Evolutionary conservation across 108 stramenopile species (phyloP), one percentile per base, ranked within the genome.

Genomic region (Mayamaea pseudoterrestris): DNA sequence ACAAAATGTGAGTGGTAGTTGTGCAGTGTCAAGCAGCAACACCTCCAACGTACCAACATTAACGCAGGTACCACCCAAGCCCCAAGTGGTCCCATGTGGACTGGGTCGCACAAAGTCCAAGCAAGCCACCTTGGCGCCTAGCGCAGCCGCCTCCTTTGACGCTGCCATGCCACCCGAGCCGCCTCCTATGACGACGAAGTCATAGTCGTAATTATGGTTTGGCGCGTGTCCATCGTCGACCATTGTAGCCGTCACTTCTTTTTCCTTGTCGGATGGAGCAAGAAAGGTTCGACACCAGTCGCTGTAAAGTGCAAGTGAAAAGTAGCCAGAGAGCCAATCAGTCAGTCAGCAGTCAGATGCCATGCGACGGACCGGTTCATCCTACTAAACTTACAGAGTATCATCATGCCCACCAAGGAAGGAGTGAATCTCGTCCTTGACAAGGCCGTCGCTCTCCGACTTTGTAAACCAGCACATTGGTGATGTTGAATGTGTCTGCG

Each of bases 31-130:
- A n/a, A n/a, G n/a, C n/a, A n/a, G n/a, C n/a, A n/a, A n/a, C n/a
- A n/a, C n/a, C n/a, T n/a, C n/a, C n/a, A n/a, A n/a, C n/a, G n/a
- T n/a, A 17, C 98, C 83, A 6, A 87, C 85, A 49, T 88, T 83
- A 53, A 99, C 98, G 61, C 96, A 98, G 1, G 97, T 99, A 18
- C 99, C 99, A 11, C 99, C 99, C 18, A 99, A 62, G 14, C 96
- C 97, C 97, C 97, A 97, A 20, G 65, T 74, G 46, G 90, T 86
- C 47, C 96, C 95, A 13, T 72, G 68, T 3, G 94, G 93, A 34
- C 76, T 79, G 6, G 98, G 98, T 47, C 95, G 95, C 57, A 98
- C 96, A 58, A 77, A 97, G 61, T 99, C 98, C 27, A 95, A 63
- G 16, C 91, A 71, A 30, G 95, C 94, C 5, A 97, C 96, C 27